A percentile compares a stretch with the other conserved stretches of the same genome.
phyloP scores from a whole-genome alignment of 495 filamentous ascomycete species.

The Bathelium albidoporum region DNA sequence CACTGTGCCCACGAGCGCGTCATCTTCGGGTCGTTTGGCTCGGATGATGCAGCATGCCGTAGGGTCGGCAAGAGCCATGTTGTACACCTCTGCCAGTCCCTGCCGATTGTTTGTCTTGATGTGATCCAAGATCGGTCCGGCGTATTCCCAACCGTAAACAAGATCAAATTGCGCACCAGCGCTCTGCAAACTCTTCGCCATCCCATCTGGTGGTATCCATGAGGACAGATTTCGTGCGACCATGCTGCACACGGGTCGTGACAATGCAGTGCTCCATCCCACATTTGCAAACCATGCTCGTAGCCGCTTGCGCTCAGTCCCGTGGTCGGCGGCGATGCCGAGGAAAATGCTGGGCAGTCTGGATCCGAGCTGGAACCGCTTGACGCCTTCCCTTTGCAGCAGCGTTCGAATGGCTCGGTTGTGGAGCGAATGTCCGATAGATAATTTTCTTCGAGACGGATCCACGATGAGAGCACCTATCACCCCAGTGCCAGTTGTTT shows the following conservation, averaged over 20 bases:
- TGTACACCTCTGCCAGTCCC: slow-evolving; percentile 75
- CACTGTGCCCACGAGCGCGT: slow-evolving; percentile 65
- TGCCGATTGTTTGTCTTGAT: slow-evolving; percentile 65
- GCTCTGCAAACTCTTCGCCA: slow-evolving; percentile 58
- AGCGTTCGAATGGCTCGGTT: slow-evolving; percentile 65
- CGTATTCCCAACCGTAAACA: slow-evolving; percentile 67
- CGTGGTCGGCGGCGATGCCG: slow-evolving; percentile 55
- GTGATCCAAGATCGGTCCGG: slow-evolving; percentile 64
- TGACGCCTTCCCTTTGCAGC: slow-evolving; percentile 56
- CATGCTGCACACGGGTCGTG: slow-evolving; percentile 54
- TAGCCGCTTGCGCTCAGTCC: slow-evolving; percentile 38
- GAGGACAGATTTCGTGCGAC: slow-evolving; percentile 53
- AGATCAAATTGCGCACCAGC: slow-evolving; percentile 65
- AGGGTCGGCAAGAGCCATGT: slow-evolving; percentile 60
- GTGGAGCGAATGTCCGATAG: slow-evolving; percentile 76
- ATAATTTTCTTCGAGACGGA: slow-evolving; percentile 68
- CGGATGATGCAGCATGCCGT: slow-evolving; percentile 71
- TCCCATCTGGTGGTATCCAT: slow-evolving; percentile 66
- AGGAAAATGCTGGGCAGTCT: slow-evolving; percentile 69
- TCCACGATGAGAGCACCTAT: slow-evolving; percentile 78
- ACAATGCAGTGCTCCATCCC: slow-evolving; percentile 57
- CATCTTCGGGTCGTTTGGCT: slow-evolving; percentile 60
- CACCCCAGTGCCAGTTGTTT: slow-evolving; percentile 57
- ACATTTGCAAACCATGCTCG: slow-evolving; percentile 57
- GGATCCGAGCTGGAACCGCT: slow-evolving; percentile 67